Evolutionary conservation across 179 eudicot genomes (phyloP), one percentile per base, ranked within the genome.

Genomic region (Corrigiola litoralis): DNA sequence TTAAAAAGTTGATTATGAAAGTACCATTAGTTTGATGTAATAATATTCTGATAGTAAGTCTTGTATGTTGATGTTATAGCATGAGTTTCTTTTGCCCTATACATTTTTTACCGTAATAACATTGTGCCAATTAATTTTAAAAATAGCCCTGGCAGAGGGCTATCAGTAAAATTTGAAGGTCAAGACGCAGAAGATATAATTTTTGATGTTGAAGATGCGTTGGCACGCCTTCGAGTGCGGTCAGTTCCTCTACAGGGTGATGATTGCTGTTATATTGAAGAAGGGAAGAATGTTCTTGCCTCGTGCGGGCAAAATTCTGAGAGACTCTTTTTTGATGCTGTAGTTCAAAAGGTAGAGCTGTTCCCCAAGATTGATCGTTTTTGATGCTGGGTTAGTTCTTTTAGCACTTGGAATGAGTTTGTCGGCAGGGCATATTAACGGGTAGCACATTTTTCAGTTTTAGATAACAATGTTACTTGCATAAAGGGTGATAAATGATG

Each of bases 231-330:
- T 67, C 85, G 87, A 61, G 62, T 80, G 34, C 85, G 87, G 45
- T 83, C 87, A 23, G 20, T 66, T 67, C 79, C 87, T 56, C 44
- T 83, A 57, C 68, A 79, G 34, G 86, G 72, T 14, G 82, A 73
- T 75, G 87, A 75, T 49, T 85, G 87, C 66, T 59, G 71, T 27
- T 66, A 37, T 45, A 70, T 85, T 59, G 55, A 70, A 52, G 78
- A 81, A 71, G 91, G 86, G 7, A 80, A 75, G 18, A 68, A 58
- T 74, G 76, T 85, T 72, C 83, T 83, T 51, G 88, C 81, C 65
- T 75, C 75, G 48, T 62, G 27, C 16, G 70, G 73, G 62, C 62
- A 67, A 38, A 72, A 75, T 34, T 69, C 40, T 51, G 34, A 68
- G 63, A 31, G 52, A 58, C 67, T 73, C 61, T 83, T 73, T 66